Base-by-base conservation (phyloP, 495 filamentous ascomycete species). In the Aspergillus bridgeri region DNA sequence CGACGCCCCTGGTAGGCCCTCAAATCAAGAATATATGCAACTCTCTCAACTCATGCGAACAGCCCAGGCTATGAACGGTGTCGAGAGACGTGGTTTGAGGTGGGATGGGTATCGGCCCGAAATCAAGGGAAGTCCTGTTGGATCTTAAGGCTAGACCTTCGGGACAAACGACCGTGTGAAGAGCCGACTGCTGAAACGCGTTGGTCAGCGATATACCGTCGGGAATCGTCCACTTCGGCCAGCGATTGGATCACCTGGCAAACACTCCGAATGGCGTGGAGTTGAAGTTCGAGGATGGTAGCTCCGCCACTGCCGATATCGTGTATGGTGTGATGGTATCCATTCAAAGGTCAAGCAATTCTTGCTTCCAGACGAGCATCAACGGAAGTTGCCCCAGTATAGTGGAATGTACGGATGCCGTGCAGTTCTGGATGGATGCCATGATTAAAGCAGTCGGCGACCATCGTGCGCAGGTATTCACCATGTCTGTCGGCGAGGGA, bases 401-500 rank as follows among this genome's bases (percentile, higher is more conserved):
- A 55, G 53, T 19, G 53, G 53, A 1, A 55, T 81, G 67, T 82
- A 81, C 65, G 79, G 74, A 3, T 86, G 85, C 59, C 77, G 83
- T 7, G 81, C 82, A 6, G 72, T 86, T 42, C 62, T 88, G 7
- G 81, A 86, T 85, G 74, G 81, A 81, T 18, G 73, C 79, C 17
- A 82, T 84, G 49, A 72, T 81, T n/a, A 54, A 73, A 9, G 69
- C 77, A 11, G 63, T 86, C 18, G 84, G 84, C 45, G 79, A 83
- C 13, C 73, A 76, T 50, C 57, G 75, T 0, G 79, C 80, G 0
- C 61, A 68, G 18, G 84, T 84, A 19, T 72, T 72, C 22, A 78
- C 81, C 25, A 65, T 84, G 53, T 83, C 84, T 62, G 63, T 89
- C 52, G 86, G 86, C 0, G 71, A 81, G 9, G 79, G 83, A n/a